Evolutionary conservation across 306 rosid genomes (phyloP).

Genomic region (Gastrolobium villosum): DNA sequence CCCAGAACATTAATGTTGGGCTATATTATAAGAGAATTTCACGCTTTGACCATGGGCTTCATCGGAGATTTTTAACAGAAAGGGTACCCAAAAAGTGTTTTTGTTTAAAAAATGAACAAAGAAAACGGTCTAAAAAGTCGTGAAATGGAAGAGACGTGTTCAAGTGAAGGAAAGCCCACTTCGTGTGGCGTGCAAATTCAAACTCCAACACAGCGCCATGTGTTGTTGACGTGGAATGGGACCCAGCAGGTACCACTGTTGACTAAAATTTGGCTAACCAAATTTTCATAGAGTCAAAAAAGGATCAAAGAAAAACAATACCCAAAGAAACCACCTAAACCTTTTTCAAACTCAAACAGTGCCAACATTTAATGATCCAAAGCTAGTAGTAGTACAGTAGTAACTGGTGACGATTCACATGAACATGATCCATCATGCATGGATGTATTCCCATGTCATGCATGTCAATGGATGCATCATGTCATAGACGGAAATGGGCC

Average conservation of each 20-base stretch:
- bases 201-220: constrained; percentile 59
- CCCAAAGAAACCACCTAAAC: constrained; percentile 13
- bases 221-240: constrained; percentile 70
- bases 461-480: constrained; percentile 24
- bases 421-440: constrained; percentile 26
- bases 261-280: constrained; percentile 49
- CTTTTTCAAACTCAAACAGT: constrained; percentile 45
- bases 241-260: constrained; percentile 48
- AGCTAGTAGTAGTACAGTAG: not conserved
- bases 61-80: not conserved
- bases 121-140: not conserved
- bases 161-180: constrained; percentile 20
- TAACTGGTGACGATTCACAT: not conserved
- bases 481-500: constrained; percentile 15
- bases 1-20: not conserved
- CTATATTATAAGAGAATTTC: constrained; percentile 10
- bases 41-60: constrained; percentile 41
- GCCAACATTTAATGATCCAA: constrained; percentile 24
- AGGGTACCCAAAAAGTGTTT: not conserved
- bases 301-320: not conserved
- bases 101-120: not conserved
- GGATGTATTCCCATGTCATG: constrained; percentile 18
- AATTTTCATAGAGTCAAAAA: constrained; percentile 34
- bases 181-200: constrained; percentile 59
- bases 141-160: constrained; percentile 59